A percentile compares a stretch with the other conserved stretches of the same genome.
Evolutionary conservation across 495 filamentous ascomycete species (phyloP).

Genomic region (Neurospora cerealis): DNA sequence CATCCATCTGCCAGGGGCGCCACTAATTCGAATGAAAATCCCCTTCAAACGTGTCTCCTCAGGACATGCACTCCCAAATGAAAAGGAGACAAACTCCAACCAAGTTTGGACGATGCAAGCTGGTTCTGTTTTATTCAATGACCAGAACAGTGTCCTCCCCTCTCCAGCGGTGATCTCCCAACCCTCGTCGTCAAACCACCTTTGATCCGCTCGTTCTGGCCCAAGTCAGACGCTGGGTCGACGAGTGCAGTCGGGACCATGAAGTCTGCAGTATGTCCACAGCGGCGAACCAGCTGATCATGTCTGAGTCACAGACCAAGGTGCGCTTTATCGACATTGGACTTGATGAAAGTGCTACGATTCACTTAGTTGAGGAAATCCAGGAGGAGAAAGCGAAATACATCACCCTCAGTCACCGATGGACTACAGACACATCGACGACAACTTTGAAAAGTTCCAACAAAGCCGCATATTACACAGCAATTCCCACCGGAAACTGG

Average conservation of each 20-base stretch:
- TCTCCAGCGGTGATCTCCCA: not conserved
- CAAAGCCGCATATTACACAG: not conserved
- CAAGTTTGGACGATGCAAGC: too few species aligned
- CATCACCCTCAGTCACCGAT: not conserved
- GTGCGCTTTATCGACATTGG: not conserved
- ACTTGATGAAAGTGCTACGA: not conserved
- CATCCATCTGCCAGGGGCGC: too few species aligned
- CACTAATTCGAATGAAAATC: too few species aligned
- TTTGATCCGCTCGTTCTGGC: not conserved
- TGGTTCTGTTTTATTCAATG: too few species aligned
- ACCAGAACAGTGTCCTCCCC: too few species aligned
- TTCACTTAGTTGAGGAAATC: not conserved
- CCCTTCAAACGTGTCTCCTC: too few species aligned
- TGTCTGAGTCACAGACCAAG: not conserved
- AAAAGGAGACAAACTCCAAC: too few species aligned
- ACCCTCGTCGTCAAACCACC: not conserved
- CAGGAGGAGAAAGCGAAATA: not conserved
- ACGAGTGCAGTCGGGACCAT: not conserved
- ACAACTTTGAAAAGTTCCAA: not conserved
- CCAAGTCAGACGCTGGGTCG: not conserved
- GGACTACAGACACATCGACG: not conserved
- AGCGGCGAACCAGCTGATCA: not conserved
- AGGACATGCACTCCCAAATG: too few species aligned
- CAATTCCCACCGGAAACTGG: not conserved
- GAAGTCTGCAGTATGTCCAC: not conserved